Percentiles rank a stretch among this genome's conserved stretches.
Conservation (phyloP, 352 stramenopile genomes). For the Globisporangium orthogonon region DNA sequence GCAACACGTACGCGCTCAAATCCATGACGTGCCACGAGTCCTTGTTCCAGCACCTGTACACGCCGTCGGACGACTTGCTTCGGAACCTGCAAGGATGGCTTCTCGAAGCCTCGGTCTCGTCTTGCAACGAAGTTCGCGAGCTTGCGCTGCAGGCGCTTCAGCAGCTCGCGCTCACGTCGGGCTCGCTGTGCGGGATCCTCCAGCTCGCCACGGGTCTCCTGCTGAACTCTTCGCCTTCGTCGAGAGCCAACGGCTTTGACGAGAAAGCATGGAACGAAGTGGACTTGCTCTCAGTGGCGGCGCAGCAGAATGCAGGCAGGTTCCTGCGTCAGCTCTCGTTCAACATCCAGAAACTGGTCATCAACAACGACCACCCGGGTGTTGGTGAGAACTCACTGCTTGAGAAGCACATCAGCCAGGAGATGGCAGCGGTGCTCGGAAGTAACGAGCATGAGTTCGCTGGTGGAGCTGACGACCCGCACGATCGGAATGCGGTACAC, state of each 20-base stretch:
- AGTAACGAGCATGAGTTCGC: conserved; percentile 11
- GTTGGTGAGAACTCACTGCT: conserved; percentile 29
- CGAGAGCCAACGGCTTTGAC: conserved; percentile 17
- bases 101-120: conserved; percentile 45
- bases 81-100: conserved; percentile 68
- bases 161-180: conserved; percentile 58
- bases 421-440: conserved; percentile 33
- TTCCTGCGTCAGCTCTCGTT: conserved; percentile 50
- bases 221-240: conserved; percentile 30
- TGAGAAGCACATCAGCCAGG: conserved; percentile 46
- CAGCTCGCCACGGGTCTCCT: conserved; percentile 59
- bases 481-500: conserved; percentile 8
- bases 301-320: conserved; percentile 19
- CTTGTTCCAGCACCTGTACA: conserved; percentile 34
- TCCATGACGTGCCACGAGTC: conserved; percentile 52
- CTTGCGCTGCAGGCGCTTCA: conserved; percentile 55
- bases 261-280: conserved; percentile 46
- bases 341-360: conserved; percentile 48
- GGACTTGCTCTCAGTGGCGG: conserved; percentile 45
- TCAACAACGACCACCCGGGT: conserved; percentile 21
- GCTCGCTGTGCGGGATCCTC: conserved; percentile 73
- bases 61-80: conserved; percentile 40
- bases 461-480: not conserved
- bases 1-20: conserved; percentile 39
- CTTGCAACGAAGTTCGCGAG: conserved; percentile 39